phyloP scores from a whole-genome alignment of 1,284 basidiomycete species.

The Microbotryum scabiosae region DNA sequence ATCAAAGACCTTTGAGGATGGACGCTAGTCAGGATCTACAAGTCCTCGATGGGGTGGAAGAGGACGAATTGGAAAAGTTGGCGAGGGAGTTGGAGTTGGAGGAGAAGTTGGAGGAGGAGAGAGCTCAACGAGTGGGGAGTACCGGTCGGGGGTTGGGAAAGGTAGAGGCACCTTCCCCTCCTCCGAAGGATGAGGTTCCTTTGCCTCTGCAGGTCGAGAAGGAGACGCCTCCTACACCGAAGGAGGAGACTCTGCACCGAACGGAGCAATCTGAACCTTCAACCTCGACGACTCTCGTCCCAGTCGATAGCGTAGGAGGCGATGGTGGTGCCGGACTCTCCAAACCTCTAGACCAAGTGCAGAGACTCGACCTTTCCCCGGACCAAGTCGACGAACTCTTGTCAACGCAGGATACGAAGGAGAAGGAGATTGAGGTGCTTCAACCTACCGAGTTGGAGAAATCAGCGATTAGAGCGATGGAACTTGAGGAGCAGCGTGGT shows the following conservation, averaged over 20 bases:
- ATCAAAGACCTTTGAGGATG: constrained; percentile 15
- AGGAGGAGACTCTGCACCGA: too few relatives aligned
- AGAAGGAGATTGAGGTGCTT: constrained; percentile 3
- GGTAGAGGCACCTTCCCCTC: constrained; percentile 1
- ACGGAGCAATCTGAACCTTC: too few relatives aligned
- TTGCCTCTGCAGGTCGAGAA: too few relatives aligned
- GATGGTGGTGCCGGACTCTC: constrained; percentile 19
- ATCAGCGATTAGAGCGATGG: too few relatives aligned
- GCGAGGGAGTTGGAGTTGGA: constrained; percentile 21
- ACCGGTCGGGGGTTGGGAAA: neutral
- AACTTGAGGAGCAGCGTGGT: too few relatives aligned
- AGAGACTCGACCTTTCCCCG: constrained; percentile 8
- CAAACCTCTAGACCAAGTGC: constrained; percentile 13
- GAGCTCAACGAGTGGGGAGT: neutral
- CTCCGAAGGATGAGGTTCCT: neutral
- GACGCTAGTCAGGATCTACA: neutral
- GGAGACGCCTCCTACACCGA: too few relatives aligned
- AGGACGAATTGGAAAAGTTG: constrained; percentile 19
- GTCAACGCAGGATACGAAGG: neutral
- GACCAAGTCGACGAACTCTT: neutral
- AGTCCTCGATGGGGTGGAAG: constrained; percentile 12
- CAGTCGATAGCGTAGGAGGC: constrained; percentile 5
- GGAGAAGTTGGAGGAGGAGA: constrained; percentile 11
- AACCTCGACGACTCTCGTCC: too few relatives aligned
- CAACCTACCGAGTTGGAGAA: neutral